Percentiles rank a stretch among this genome's conserved stretches.
Evolutionary conservation across 1,139 yeast species (phyloP).

Genomic region (Diutina neorugosa): DNA sequence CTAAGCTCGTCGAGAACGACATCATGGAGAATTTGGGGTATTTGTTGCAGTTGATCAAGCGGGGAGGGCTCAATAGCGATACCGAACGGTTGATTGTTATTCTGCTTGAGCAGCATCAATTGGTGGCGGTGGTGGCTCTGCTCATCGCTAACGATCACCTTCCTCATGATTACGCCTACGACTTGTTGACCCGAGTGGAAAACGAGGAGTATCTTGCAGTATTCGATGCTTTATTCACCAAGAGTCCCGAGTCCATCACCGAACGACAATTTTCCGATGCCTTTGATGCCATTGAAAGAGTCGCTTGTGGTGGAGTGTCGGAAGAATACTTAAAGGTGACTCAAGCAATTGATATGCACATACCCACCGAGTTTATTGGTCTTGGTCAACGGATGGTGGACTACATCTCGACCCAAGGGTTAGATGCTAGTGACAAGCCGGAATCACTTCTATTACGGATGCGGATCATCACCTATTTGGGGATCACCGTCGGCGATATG

Average conservation of each 20-base stretch:
- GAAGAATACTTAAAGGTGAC: neutral
- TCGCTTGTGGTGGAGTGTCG: neutral
- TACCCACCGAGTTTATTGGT: neutral
- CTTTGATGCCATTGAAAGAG: neutral
- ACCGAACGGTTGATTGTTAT: neutral
- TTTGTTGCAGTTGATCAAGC: neutral
- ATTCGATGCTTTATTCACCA: neutral
- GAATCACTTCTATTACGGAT: conserved; percentile 8
- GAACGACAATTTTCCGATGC: neutral
- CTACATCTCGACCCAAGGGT: conserved; percentile 12
- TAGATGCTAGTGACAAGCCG: conserved; percentile 14
- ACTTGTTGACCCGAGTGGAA: neutral
- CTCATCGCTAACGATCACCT: neutral
- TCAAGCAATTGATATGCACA: neutral
- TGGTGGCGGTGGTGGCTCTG: neutral
- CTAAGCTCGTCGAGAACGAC: neutral
- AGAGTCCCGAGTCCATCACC: neutral
- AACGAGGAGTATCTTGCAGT: neutral
- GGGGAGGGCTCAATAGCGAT: neutral
- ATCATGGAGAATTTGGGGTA: neutral
- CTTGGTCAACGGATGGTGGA: conserved; percentile 3
- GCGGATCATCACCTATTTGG: conserved; percentile 9
- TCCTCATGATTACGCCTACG: neutral
- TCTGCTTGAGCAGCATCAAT: neutral
- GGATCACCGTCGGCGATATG: conserved; percentile 13